Evolutionary conservation across 495 filamentous ascomycete genomes (phyloP).

Genomic region (Usnea hakonensis): DNA sequence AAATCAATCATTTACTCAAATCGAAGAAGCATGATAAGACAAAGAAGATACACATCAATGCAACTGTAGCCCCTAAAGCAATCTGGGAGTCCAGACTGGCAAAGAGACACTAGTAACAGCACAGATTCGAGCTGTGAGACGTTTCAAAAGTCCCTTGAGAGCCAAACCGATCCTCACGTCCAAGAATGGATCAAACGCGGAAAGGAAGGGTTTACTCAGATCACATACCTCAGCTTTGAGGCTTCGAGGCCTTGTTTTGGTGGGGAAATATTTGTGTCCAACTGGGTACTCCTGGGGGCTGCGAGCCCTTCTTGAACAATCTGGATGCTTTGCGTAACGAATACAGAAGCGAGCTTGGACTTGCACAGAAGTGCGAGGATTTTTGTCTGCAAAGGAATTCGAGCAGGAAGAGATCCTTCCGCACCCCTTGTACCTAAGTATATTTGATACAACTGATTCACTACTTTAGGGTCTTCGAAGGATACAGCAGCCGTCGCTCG

Average conservation of each 20-base stretch:
- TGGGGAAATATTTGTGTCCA: constrained; percentile 37
- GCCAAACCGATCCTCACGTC: not conserved
- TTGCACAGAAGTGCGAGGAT: constrained; percentile 69
- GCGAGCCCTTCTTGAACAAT: constrained; percentile 62
- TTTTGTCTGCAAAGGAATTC: constrained; percentile 63
- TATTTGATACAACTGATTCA: constrained; percentile 57
- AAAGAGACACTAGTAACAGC: not conserved
- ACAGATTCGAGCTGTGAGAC: not conserved
- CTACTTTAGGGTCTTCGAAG: constrained; percentile 59
- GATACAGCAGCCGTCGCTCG: constrained; percentile 54
- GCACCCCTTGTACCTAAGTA: constrained; percentile 50
- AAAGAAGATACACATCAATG: not conserved
- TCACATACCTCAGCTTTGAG: constrained; percentile 50
- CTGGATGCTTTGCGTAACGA: constrained; percentile 54
- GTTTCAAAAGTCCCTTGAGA: not conserved
- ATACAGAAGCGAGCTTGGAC: constrained; percentile 58
- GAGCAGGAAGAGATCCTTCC: constrained; percentile 46
- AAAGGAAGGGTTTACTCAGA: not conserved
- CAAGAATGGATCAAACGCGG: too few species aligned
- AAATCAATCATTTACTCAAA: not conserved
- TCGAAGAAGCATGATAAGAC: not conserved
- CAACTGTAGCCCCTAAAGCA: too few species aligned
- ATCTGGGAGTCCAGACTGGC: not conserved
- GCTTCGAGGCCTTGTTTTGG: constrained; percentile 55
- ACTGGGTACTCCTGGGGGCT: constrained; percentile 27